phyloP scores from a whole-genome alignment of 768 basidiomycete species.

The Dictyophora rubrovolvata region DNA sequence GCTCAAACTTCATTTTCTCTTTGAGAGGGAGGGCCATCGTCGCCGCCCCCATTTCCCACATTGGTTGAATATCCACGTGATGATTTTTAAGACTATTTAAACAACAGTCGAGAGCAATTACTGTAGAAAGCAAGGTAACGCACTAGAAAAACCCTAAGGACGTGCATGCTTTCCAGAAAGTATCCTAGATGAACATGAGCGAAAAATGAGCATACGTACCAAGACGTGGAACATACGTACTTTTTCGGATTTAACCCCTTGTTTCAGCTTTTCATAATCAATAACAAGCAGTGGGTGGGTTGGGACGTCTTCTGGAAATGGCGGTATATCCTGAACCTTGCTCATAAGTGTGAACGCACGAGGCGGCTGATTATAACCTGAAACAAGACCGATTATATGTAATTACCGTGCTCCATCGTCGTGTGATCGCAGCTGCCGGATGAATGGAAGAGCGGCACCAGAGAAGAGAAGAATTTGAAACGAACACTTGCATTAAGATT shows the following conservation, averaged over 20 bases:
- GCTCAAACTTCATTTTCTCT: constrained; percentile 34
- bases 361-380: no score
- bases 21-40: no score
- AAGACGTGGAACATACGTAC: background rate
- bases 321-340: constrained; percentile 20
- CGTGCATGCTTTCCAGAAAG: background rate
- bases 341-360: background rate
- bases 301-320: constrained; percentile 41
- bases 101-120: no score
- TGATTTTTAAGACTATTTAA: constrained; percentile 39
- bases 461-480: no score
- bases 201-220: no score
- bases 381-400: no score
- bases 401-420: no score
- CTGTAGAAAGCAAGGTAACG: background rate
- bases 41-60: constrained; percentile 39
- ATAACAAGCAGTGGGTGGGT: constrained; percentile 47
- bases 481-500: no score
- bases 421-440: no score
- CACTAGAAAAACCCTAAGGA: background rate
- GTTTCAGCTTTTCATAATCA: constrained; percentile 40
- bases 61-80: constrained; percentile 25
- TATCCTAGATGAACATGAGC: background rate
- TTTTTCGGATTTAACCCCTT: constrained; percentile 20
- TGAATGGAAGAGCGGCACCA: no score